Percentiles rank a stretch among this genome's conserved stretches.
phyloP scores from a whole-genome alignment of 257 asterid species.

The Scutellaria baicalensis region DNA sequence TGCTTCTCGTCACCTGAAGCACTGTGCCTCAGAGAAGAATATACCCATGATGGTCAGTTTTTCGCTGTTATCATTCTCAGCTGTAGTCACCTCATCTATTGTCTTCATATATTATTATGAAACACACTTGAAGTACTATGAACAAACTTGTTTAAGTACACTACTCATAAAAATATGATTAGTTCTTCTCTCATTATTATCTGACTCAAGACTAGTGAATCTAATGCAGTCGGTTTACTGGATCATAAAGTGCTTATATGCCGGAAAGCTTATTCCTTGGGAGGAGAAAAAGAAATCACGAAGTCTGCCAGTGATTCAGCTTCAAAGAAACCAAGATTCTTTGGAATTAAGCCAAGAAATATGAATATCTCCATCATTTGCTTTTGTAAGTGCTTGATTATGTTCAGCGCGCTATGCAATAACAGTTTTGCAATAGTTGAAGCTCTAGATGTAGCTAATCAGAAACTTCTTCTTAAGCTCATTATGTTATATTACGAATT shows the following conservation, averaged over 20 bases:
- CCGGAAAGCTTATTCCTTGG: slow-evolving; percentile 49
- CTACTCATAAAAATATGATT: not conserved
- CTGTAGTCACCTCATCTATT: not conserved
- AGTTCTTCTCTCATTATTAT: not conserved
- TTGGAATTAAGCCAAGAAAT: slow-evolving; percentile 57
- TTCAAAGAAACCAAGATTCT: slow-evolving; percentile 28
- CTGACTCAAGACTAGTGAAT: slow-evolving; percentile 3
- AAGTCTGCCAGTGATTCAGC: slow-evolving; percentile 20
- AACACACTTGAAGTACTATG: not conserved
- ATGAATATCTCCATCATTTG: slow-evolving; percentile 22
- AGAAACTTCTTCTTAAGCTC: not conserved
- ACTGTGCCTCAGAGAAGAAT: slow-evolving; percentile 60
- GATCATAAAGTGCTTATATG: slow-evolving; percentile 64
- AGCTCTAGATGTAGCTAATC: not conserved
- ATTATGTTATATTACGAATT: not conserved
- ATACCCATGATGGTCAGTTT: slow-evolving; percentile 52
- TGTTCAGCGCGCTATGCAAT: not conserved
- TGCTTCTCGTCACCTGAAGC: slow-evolving; percentile 72
- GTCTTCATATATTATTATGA: not conserved
- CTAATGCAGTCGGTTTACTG: slow-evolving; percentile 64
- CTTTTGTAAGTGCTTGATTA: slow-evolving; percentile 14
- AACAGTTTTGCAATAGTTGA: not conserved
- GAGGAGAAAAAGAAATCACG: slow-evolving; percentile 31
- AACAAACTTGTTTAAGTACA: not conserved
- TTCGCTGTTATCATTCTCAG: slow-evolving; percentile 2